phyloP scores from a whole-genome alignment of 2,329 filamentous ascomycete genomes.

The Knoxdaviesia capensis region DNA sequence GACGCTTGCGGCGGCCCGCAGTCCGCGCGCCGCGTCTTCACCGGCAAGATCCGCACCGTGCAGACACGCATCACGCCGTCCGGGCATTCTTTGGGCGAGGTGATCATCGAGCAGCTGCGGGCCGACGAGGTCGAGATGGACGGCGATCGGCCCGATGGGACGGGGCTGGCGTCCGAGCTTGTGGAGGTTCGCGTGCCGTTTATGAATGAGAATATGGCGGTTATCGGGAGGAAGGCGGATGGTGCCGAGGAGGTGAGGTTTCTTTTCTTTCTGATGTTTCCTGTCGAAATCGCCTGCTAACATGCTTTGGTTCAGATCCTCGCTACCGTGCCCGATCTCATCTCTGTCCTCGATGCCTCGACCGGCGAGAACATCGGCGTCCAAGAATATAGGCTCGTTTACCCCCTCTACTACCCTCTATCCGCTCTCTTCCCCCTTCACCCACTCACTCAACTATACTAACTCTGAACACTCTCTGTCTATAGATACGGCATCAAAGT shows the following conservation, averaged over 20 bases:
- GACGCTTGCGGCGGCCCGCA: constrained; percentile 16
- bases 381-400: constrained; percentile 13
- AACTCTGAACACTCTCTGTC: no score
- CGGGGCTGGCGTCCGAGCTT: background rate
- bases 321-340: constrained; percentile 20
- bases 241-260: constrained; percentile 7
- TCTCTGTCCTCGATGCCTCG: constrained; percentile 16
- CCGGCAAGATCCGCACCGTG: constrained; percentile 10
- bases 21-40: constrained; percentile 9
- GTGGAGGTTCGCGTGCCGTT: constrained; percentile 25
- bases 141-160: constrained; percentile 7
- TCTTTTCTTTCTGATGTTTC: background rate
- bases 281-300: background rate
- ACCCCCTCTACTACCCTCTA: no score
- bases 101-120: constrained; percentile 17
- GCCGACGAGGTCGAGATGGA: constrained; percentile 14
- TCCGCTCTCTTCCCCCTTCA: no score
- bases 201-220: constrained; percentile 36
- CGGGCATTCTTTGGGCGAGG: constrained; percentile 20
- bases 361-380: constrained; percentile 16
- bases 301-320: constrained; percentile 8
- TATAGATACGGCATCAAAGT: no score
- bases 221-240: constrained; percentile 7
- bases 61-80: constrained; percentile 22
- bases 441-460: no score